Base-by-base conservation (phyloP, 352 stramenopile species). In the Pythium diclinum region DNA sequence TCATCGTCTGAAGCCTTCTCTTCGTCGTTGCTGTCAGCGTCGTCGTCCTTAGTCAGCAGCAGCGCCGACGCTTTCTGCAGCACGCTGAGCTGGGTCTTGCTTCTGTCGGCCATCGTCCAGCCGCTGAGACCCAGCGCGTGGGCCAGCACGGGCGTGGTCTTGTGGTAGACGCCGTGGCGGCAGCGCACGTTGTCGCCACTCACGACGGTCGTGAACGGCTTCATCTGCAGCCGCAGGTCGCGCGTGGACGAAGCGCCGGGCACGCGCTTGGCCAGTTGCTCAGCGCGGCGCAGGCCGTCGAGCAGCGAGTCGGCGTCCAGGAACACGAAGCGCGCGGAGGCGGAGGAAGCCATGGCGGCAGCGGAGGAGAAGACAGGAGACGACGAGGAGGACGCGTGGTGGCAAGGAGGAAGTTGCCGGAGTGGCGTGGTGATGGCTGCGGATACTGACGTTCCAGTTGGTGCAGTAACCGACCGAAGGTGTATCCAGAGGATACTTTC, bases 171-270 rank as follows among this genome's bases (percentile, higher is more conserved):
- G 6, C 34, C 54, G 28, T 40, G 44, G 33, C 19, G 54, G n/a
- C 54, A 59, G 17, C 54, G 23, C n/a, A 11, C 33, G 36, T 21
- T 19, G 2, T 34, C 54, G 17, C 54, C 54, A 32, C 17, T 23
- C 16, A 59, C 54, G 54, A 16, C 33, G 3, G 54, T 9, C 2
- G 54, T 59, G 34, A 59, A 59, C 0, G 54, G 34, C 21, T 59
- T 59, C 54, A 59, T 59, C 17, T 59, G 33, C 30, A 59, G 54
- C 7, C 54, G 54, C 23, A 59, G 21, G 54, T 59, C 54, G 17
- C 34, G 33, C 19, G 34, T 10, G 33, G 54, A 19, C 34, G 34
- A 2, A 0, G 54, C 54, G 54, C 21, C 21, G 1, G 54, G 33
- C 33, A 59, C 54, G 21, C 33, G 34, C 3, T 17, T 17, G 16